Percentiles rank a stretch among this genome's conserved stretches.
Evolutionary conservation across 768 basidiomycete species (phyloP).

Genomic region (Amylocystis lapponica): DNA sequence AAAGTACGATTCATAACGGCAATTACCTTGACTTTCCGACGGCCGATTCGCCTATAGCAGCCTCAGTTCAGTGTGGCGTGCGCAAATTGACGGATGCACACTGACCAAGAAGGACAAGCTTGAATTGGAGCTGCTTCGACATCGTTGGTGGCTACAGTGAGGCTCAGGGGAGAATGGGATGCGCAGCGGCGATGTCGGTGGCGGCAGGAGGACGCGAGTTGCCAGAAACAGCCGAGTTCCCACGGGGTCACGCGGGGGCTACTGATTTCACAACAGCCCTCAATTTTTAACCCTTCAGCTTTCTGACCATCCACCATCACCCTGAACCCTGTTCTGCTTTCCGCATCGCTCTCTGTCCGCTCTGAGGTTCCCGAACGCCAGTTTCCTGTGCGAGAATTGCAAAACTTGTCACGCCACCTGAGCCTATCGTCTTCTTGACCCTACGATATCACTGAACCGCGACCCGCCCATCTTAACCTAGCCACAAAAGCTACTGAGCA

Average conservation of each 20-base stretch:
- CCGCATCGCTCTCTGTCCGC: too few species aligned
- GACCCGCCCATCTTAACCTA: not conserved
- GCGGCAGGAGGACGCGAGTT: not conserved
- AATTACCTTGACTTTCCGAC: constrained; percentile 91
- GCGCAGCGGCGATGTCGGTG: constrained; percentile 13
- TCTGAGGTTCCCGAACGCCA: too few species aligned
- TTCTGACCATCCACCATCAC: constrained; percentile 13
- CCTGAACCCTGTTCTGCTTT: too few species aligned
- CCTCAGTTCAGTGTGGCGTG: constrained; percentile 6
- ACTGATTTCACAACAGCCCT: constrained; percentile 1
- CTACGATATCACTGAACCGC: constrained; percentile 14
- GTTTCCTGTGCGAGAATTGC: too few species aligned
- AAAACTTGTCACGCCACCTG: not conserved
- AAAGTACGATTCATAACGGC: constrained; percentile 18
- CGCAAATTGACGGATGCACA: constrained; percentile 4
- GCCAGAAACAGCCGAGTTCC: not conserved
- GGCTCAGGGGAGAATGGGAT: constrained; percentile 16
- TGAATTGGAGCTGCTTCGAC: constrained; percentile 94
- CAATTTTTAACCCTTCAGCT: constrained; percentile 10
- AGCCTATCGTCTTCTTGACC: not conserved
- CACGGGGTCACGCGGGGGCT: not conserved
- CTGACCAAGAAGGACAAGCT: constrained; percentile 91
- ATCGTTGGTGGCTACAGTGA: constrained; percentile 41
- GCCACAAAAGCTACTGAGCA: not conserved
- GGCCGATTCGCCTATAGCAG: constrained; percentile 79